phyloP scores from a whole-genome alignment of 768 basidiomycete genomes.

The Ramaria rubella region DNA sequence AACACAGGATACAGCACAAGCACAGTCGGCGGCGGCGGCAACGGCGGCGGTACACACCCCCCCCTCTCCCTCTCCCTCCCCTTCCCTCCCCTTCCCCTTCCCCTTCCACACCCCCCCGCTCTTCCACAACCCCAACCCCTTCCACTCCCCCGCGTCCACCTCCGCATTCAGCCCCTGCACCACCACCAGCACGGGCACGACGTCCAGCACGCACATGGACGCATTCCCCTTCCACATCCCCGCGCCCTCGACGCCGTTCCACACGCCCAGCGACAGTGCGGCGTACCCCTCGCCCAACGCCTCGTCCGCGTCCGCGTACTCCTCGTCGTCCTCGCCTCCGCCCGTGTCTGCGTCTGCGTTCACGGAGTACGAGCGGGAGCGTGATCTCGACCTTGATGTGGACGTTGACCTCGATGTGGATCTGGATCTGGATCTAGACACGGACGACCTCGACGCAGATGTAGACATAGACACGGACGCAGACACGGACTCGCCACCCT shows the following conservation, averaged over 20 bases:
- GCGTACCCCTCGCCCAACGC: neutral
- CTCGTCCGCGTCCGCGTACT: neutral
- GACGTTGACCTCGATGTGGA: no score
- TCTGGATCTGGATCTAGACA: neutral
- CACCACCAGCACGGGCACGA: no score
- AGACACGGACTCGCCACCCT: no score
- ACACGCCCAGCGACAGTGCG: neutral
- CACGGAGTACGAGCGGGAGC: no score
- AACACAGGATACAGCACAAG: no score
- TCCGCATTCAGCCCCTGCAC: neutral
- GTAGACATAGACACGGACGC: no score
- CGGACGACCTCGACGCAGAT: no score
- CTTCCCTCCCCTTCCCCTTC: neutral
- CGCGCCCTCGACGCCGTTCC: neutral
- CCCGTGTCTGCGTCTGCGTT: no score
- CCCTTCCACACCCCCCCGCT: neutral
- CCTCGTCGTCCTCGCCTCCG: neutral
- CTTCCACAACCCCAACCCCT: neutral
- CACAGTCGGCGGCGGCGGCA: no score
- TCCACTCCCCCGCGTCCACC: neutral
- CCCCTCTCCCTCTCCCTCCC: neutral
- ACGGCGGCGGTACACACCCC: neutral
- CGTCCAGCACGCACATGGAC: no score
- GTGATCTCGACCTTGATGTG: no score
- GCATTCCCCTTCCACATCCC: neutral